These are phyloP conservation scores for Asparagopsis taxiformis DNA, from an alignment of 31 red algal species.

Conservation along the genomic window DNA sequence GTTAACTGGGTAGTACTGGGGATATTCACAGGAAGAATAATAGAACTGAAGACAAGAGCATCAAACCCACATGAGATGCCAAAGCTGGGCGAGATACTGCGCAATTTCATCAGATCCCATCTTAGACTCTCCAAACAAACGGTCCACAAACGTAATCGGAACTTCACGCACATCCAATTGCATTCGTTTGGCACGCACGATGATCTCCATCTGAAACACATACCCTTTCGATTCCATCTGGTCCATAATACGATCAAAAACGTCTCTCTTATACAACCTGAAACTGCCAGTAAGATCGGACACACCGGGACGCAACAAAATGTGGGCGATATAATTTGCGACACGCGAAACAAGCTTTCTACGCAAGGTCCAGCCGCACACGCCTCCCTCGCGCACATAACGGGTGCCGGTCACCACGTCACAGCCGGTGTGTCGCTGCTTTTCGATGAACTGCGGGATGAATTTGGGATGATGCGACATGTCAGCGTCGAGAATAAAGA, in stretches of 20 bases:
- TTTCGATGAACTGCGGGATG: conserved; percentile 73
- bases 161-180: conserved; percentile 70
- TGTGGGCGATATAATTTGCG: conserved; percentile 86
- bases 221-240: conserved; percentile 70
- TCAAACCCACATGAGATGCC: conserved; percentile 19
- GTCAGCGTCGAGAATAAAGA: conserved; percentile 94
- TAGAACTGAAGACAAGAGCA: too few species aligned
- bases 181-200: conserved; percentile 82
- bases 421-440: conserved; percentile 28
- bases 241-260: conserved; percentile 70
- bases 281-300: conserved; percentile 97
- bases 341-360: conserved; percentile 87
- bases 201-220: conserved; percentile 98
- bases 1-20: too few species aligned
- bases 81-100: conserved; percentile 66
- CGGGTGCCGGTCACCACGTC: conserved; percentile 93
- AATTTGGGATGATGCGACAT: conserved; percentile 94
- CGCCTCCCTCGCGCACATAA: conserved; percentile 73
- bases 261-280: conserved; percentile 64
- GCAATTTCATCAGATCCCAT: conserved; percentile 82
- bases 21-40: too few species aligned
- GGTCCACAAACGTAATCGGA: conserved; percentile 97
- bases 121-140: conserved; percentile 89
- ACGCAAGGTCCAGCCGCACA: conserved; percentile 80
- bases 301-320: conserved; percentile 75